phyloP scores from a whole-genome alignment of 2,329 filamentous ascomycete genomes.

The Diaporthe vaccinii region DNA sequence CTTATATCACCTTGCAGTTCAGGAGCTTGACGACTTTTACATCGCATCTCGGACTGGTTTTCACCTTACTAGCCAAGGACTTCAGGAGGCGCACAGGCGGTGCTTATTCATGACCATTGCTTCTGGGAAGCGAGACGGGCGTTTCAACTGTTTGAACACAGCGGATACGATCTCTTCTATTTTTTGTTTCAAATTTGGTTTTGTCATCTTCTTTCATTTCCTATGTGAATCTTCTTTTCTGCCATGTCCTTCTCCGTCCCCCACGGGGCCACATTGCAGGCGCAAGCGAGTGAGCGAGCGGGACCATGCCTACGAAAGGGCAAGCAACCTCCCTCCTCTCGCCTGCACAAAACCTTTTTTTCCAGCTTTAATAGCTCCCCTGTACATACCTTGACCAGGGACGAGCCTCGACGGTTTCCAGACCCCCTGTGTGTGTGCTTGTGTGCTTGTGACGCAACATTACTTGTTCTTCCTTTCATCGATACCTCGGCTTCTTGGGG shows the following conservation, averaged over 20 bases:
- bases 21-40: background rate
- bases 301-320: background rate
- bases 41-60: background rate
- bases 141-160: constrained; percentile 38
- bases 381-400: background rate
- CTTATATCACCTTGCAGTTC: background rate
- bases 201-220: background rate
- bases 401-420: constrained; percentile 13
- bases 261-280: background rate
- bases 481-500: constrained; percentile 37
- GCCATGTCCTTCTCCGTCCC: background rate
- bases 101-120: constrained; percentile 26
- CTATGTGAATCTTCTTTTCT: background rate
- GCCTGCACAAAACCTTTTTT: background rate
- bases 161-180: constrained; percentile 17
- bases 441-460: constrained; percentile 10
- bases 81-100: constrained; percentile 7
- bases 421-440: background rate
- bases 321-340: background rate
- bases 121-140: constrained; percentile 29
- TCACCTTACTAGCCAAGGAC: constrained; percentile 13
- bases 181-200: background rate
- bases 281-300: background rate
- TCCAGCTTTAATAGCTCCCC: background rate
- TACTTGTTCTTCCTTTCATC: constrained; percentile 11